Conservation (phyloP, 106 monocot genomes). For the Phalaenopsis equestris region DNA sequence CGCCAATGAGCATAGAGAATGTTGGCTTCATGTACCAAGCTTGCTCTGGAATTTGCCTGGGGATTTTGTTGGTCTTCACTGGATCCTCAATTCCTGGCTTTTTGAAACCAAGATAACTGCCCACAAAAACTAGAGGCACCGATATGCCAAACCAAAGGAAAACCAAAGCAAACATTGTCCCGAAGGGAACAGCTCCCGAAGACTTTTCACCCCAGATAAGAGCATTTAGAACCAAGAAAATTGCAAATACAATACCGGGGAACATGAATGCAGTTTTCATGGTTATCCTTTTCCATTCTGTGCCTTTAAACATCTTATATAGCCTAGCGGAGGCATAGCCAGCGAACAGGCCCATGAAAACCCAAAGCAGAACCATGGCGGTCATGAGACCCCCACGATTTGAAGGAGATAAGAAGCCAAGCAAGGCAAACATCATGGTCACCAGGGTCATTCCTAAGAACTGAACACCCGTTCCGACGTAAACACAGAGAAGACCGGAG, state of each 20-base stretch:
- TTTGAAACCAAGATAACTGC: constrained; percentile 59
- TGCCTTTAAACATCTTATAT: constrained; percentile 68
- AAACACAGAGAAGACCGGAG: constrained; percentile 55
- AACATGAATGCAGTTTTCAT: constrained; percentile 61
- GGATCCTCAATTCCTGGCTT: constrained; percentile 61
- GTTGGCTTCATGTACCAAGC: constrained; percentile 72
- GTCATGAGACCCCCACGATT: constrained; percentile 73
- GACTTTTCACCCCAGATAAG: constrained; percentile 75
- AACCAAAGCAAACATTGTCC: constrained; percentile 70
- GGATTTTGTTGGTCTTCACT: constrained; percentile 66
- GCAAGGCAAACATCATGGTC: constrained; percentile 60
- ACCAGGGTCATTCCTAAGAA: constrained; percentile 62
- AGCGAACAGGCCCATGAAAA: constrained; percentile 71
- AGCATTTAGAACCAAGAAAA: constrained; percentile 63
- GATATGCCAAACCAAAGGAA: constrained; percentile 74
- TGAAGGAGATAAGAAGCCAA: constrained; percentile 67
- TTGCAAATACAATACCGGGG: constrained; percentile 47
- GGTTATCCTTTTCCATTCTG: constrained; percentile 66
- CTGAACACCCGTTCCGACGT: constrained; percentile 72
- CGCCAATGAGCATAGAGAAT: constrained; percentile 63
- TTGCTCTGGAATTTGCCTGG: constrained; percentile 60
- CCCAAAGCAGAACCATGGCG: constrained; percentile 73
- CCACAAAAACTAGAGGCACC: constrained; percentile 58
- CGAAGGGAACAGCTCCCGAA: constrained; percentile 68
- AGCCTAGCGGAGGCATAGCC: constrained; percentile 59